A percentile compares a stretch with the other conserved stretches of the same genome.
Conservation (phyloP, 768 basidiomycete genomes). For the Paxillus rubicundulus region DNA sequence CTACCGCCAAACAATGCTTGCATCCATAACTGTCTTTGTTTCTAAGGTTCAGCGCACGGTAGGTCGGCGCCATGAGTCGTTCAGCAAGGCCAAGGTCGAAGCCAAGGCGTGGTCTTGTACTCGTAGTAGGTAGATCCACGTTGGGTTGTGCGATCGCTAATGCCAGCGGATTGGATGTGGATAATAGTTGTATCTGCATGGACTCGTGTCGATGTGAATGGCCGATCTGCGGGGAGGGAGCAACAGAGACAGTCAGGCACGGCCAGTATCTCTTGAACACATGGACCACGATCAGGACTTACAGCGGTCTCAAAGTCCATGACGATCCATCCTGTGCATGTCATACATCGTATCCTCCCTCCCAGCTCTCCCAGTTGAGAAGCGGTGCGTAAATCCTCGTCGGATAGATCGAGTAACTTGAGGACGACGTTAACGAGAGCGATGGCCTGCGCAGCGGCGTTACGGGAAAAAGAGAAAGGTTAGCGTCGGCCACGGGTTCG, state of each 20-base stretch:
- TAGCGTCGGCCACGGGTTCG: not conserved
- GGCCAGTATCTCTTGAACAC: not conserved
- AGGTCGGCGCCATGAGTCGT: conserved; percentile 16
- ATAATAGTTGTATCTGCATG: conserved; percentile 41
- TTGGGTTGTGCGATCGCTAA: not conserved
- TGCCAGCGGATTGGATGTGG: conserved; percentile 9
- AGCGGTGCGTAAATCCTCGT: conserved; percentile 27
- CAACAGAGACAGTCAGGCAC: not conserved
- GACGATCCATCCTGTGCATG: conserved; percentile 48
- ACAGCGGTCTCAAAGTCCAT: conserved; percentile 51
- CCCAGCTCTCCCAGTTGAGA: conserved; percentile 23
- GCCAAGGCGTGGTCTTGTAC: not conserved
- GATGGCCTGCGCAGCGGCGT: conserved; percentile 41
- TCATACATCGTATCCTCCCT: conserved; percentile 41
- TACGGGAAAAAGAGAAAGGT: not conserved
- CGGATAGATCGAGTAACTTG: conserved; percentile 27
- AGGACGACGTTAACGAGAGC: conserved; percentile 41
- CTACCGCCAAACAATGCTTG: conserved; percentile 43
- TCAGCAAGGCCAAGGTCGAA: conserved; percentile 26
- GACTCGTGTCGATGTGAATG: conserved; percentile 64
- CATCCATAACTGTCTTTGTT: conserved; percentile 47
- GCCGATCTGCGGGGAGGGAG: conserved; percentile 42
- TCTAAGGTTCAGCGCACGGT: conserved; percentile 28
- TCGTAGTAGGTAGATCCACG: not conserved
- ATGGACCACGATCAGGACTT: conserved; percentile 13